These are phyloP conservation scores for Yarrowia sp. DNA, from an alignment of 805 yeast genomes.

Conservation along the genomic window DNA sequence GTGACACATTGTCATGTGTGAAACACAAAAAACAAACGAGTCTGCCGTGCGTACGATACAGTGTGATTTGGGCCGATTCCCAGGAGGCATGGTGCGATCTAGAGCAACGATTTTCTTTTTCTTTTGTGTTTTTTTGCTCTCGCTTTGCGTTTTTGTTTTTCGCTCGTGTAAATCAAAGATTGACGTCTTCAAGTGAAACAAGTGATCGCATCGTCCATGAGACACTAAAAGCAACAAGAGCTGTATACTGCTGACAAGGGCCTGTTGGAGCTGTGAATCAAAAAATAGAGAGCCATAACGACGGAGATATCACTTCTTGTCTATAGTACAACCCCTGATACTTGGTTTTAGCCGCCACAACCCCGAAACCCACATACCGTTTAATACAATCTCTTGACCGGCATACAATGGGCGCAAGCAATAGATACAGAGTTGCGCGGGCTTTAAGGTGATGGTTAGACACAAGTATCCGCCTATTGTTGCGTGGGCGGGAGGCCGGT, in stretches of 20 bases:
- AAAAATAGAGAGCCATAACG: no score
- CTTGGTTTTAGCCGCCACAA: no score
- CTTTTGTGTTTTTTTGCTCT: neutral
- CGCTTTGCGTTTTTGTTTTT: neutral
- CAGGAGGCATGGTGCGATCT: no score
- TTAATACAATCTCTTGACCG: neutral
- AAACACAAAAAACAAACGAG: no score
- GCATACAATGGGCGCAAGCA: neutral
- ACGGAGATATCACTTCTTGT: no score
- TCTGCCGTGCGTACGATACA: no score
- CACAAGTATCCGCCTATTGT: constrained; percentile 13
- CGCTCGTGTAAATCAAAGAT: no score
- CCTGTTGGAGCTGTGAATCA: neutral
- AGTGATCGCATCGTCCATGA: neutral
- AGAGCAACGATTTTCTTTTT: no score
- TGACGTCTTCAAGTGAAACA: neutral
- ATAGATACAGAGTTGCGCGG: constrained; percentile 1
- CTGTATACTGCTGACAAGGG: neutral
- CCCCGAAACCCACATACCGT: no score
- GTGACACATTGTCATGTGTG: no score
- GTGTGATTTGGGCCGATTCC: no score
- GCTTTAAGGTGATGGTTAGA: neutral
- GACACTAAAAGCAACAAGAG: constrained; percentile 6
- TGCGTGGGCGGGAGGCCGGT: neutral
- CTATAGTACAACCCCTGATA: no score